A percentile compares a stretch with the other conserved stretches of the same genome.
Conservation (phyloP, 163 green algal species). For the Scenedesmus sp. region DNA sequence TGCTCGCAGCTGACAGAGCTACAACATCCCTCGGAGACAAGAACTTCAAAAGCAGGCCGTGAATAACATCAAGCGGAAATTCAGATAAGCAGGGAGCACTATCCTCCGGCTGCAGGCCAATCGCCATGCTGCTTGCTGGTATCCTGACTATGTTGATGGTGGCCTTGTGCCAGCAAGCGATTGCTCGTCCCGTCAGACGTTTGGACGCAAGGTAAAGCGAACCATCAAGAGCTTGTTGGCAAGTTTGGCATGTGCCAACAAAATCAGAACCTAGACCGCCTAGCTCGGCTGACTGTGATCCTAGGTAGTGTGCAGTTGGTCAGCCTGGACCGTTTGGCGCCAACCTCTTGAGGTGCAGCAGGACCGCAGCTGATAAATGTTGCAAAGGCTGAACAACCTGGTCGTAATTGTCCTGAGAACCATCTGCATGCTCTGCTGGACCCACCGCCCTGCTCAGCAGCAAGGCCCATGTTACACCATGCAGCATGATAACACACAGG, state of each 20-base stretch:
- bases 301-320: no score
- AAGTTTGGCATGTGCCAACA: background rate
- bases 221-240: background rate
- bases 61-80: background rate
- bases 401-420: no score
- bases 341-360: no score
- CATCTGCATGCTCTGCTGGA: no score
- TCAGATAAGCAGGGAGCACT: background rate
- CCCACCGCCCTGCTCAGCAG: no score
- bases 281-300: background rate
- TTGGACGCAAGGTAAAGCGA: no score
- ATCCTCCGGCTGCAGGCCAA: background rate
- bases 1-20: slow-evolving; percentile 9
- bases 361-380: no score
- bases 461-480: no score
- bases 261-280: background rate
- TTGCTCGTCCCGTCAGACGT: background rate
- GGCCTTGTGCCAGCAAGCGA: background rate
- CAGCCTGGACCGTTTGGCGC: no score
- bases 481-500: background rate
- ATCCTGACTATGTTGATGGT: background rate
- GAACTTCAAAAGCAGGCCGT: slow-evolving; percentile 8
- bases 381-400: no score
- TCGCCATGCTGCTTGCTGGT: background rate
- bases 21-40: slow-evolving; percentile 12